Conservation (phyloP, 768 basidiomycete species). For the Lentinula guzmanii region DNA sequence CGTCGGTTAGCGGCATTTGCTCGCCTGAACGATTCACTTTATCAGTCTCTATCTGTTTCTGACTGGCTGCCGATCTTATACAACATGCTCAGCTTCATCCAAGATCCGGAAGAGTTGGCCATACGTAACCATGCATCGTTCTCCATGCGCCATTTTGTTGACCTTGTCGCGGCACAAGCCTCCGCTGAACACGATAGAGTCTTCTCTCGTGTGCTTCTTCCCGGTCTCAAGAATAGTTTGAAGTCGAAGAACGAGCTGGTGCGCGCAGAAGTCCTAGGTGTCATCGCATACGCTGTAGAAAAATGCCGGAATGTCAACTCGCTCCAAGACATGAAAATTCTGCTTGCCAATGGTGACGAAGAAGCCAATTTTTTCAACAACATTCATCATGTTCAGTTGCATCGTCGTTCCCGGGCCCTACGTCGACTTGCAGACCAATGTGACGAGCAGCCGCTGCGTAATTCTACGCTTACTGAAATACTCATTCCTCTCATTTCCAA, state of each 20-base stretch:
- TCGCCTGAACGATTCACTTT: conserved; percentile 61
- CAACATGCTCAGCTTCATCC: conserved; percentile 80
- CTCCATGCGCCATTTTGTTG: conserved; percentile 73
- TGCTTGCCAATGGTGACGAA: conserved; percentile 83
- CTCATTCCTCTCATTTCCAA: conserved; percentile 86
- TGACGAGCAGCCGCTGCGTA: conserved; percentile 57
- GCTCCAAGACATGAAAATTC: conserved; percentile 72
- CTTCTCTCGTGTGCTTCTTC: conserved; percentile 63
- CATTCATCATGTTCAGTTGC: conserved; percentile 87
- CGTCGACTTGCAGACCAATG: conserved; percentile 78
- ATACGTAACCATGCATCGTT: conserved; percentile 78
- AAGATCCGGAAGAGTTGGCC: conserved; percentile 84
- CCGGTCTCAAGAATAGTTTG: conserved; percentile 75
- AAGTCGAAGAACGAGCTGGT: conserved; percentile 80
- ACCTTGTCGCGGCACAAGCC: conserved; percentile 39
- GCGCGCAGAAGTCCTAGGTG: conserved; percentile 75
- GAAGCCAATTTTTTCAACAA: conserved; percentile 98
- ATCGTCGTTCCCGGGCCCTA: conserved; percentile 82
- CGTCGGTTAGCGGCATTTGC: conserved; percentile 73
- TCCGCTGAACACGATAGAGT: conserved; percentile 41
- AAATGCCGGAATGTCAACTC: conserved; percentile 52
- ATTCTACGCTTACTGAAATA: conserved; percentile 68
- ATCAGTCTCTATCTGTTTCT: conserved; percentile 39
- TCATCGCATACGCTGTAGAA: conserved; percentile 70
- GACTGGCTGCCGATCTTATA: conserved; percentile 83